phyloP scores from a whole-genome alignment of 352 stramenopile genomes.

The Globisporangium okanoganense region DNA sequence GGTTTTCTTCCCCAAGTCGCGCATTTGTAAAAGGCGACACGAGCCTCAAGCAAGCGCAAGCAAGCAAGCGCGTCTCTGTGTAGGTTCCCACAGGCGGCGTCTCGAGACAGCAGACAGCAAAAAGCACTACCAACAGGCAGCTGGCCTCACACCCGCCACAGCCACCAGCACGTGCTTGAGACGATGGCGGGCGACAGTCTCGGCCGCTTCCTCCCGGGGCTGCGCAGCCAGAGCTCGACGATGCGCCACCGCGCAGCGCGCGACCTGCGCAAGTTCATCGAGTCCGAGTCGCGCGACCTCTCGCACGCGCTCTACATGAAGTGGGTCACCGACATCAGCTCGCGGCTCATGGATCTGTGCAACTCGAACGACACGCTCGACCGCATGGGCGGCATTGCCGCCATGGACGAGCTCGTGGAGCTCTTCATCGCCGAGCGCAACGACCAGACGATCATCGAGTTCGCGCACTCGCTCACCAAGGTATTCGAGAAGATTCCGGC shows the following conservation, averaged over 20 bases:
- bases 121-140: not conserved
- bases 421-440: constrained; percentile 87
- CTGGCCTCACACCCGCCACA: not conserved
- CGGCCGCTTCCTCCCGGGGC: constrained; percentile 65
- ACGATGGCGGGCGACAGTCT: constrained; percentile 43
- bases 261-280: constrained; percentile 77
- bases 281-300: constrained; percentile 83
- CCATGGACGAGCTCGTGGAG: constrained; percentile 88
- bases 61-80: not conserved
- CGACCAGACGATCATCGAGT: constrained; percentile 89
- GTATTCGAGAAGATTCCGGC: constrained; percentile 86
- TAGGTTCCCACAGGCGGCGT: not conserved
- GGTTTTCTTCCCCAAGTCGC: not conserved
- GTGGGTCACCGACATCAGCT: constrained; percentile 80
- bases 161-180: too few species aligned
- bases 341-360: constrained; percentile 80
- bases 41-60: too few species aligned
- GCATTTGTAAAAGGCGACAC: constrained; percentile 1
- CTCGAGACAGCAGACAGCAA: not conserved
- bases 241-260: constrained; percentile 65
- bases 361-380: constrained; percentile 75
- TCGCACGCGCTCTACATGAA: constrained; percentile 85
- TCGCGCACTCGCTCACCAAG: constrained; percentile 82
- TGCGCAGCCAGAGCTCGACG: constrained; percentile 63
- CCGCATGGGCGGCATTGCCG: constrained; percentile 80